Conservation (phyloP, 2,329 filamentous ascomycete genomes). For the Aspergillus sergii region DNA sequence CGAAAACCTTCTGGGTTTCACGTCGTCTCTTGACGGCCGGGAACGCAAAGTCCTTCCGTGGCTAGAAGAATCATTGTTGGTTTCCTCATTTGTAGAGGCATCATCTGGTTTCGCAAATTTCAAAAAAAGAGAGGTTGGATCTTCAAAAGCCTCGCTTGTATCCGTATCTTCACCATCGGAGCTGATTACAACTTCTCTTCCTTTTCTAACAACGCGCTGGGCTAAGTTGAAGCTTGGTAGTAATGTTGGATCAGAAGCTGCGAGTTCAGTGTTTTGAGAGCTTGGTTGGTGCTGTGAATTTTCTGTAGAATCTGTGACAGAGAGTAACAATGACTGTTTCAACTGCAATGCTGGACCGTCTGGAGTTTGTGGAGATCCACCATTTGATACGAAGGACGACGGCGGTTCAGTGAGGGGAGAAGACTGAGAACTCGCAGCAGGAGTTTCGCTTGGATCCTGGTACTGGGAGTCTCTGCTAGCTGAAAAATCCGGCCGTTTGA, state of each 20-base stretch:
- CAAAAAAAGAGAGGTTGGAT: constrained; percentile 55
- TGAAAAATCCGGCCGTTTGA: constrained; percentile 41
- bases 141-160: constrained; percentile 58
- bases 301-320: constrained; percentile 13
- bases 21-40: constrained; percentile 22
- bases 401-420: constrained; percentile 32
- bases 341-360: constrained; percentile 18
- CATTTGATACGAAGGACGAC: constrained; percentile 23
- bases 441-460: constrained; percentile 10
- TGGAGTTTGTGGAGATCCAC: constrained; percentile 19
- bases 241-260: constrained; percentile 18
- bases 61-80: constrained; percentile 9
- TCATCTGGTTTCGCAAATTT: constrained; percentile 22
- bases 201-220: constrained; percentile 60
- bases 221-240: constrained; percentile 33
- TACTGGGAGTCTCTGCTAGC: constrained; percentile 4
- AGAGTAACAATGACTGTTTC: constrained; percentile 18
- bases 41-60: constrained; percentile 16
- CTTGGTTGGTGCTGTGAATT: constrained; percentile 17
- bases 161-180: constrained; percentile 72
- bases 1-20: constrained; percentile 16
- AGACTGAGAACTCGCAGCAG: constrained; percentile 26
- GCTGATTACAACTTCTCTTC: constrained; percentile 58
- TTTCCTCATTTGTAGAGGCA: constrained; percentile 15
- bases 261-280: constrained; percentile 22